Percentiles rank a stretch among this genome's conserved stretches.
These are phyloP conservation scores for Barnettozyma hawaiiensis DNA, from an alignment of 1,139 yeast species.

Conservation along the genomic window DNA sequence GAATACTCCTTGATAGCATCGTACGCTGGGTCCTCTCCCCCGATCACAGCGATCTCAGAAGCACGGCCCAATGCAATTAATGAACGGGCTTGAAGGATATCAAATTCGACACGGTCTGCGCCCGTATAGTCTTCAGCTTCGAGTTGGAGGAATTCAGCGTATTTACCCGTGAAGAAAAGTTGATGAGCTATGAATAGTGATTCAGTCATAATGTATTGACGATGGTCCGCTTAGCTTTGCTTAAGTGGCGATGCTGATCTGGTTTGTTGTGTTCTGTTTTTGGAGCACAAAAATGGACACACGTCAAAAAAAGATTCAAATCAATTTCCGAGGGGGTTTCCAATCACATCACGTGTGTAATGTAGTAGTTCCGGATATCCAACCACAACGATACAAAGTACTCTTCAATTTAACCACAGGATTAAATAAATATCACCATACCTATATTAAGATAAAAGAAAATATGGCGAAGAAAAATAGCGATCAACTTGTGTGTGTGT, in stretches of 20 bases:
- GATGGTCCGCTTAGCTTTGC: neutral
- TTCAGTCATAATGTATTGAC: slow-evolving; percentile 1
- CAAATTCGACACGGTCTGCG: slow-evolving; percentile 2
- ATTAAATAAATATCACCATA: no score
- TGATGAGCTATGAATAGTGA: slow-evolving; percentile 12
- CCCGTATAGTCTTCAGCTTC: slow-evolving; percentile 6
- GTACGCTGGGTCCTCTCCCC: neutral
- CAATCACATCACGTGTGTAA: no score
- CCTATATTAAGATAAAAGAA: no score
- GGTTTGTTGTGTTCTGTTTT: neutral
- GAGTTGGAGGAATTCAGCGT: slow-evolving; percentile 6
- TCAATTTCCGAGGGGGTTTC: neutral
- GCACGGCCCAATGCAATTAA: slow-evolving; percentile 4
- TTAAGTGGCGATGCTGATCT: no score
- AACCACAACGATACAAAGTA: no score
- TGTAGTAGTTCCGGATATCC: no score
- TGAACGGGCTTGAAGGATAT: slow-evolving; percentile 14
- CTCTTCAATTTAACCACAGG: no score
- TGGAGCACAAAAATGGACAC: neutral
- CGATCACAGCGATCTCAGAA: neutral
- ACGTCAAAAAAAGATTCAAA: no score
- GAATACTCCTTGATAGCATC: slow-evolving; percentile 2
- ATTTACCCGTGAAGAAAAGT: slow-evolving; percentile 15
- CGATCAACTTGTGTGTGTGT: no score
- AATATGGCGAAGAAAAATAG: no score